Conservation (phyloP, 2,329 filamentous ascomycete genomes). For the Sclerotinia trifoliorum region DNA sequence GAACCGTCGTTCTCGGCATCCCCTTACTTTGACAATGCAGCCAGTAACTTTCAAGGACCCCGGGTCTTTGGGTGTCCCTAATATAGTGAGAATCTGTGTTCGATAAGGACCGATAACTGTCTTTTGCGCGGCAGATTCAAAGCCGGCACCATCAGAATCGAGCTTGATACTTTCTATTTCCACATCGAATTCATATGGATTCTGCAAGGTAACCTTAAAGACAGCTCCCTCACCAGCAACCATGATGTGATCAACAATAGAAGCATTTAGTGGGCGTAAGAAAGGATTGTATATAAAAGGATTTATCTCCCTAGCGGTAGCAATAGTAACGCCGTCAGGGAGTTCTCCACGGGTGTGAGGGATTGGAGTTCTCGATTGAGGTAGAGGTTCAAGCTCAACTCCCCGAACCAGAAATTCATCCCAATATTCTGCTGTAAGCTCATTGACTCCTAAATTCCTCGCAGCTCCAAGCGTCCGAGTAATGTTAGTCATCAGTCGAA, state of each 20-base stretch:
- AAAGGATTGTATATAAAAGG: slow-evolving; percentile 98
- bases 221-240: slow-evolving; percentile 75
- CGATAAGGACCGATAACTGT: slow-evolving; percentile 76
- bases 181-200: slow-evolving; percentile 89
- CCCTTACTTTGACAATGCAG: slow-evolving; percentile 74
- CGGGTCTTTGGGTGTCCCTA: slow-evolving; percentile 62
- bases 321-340: slow-evolving; percentile 44
- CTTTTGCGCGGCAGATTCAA: slow-evolving; percentile 64
- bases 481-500: slow-evolving; percentile 80
- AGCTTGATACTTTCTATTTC: slow-evolving; percentile 81
- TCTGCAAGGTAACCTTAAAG: slow-evolving; percentile 84
- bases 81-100: slow-evolving; percentile 73
- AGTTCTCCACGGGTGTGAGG: slow-evolving; percentile 58
- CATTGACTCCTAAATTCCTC: slow-evolving; percentile 66
- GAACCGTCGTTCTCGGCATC: slow-evolving; percentile 80
- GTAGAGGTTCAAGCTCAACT: slow-evolving; percentile 65
- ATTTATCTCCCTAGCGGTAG: slow-evolving; percentile 52
- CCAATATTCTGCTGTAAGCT: slow-evolving; percentile 85
- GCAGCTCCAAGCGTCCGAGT: slow-evolving; percentile 78
- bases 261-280: slow-evolving; percentile 63
- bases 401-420: slow-evolving; percentile 89
- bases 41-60: slow-evolving; percentile 74
- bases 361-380: slow-evolving; percentile 60
- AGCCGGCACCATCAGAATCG: slow-evolving; percentile 69
- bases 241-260: slow-evolving; percentile 62